Evolutionary conservation across 2,329 filamentous ascomycete species (phyloP).

Genomic region (Paecilomyces sp.): DNA sequence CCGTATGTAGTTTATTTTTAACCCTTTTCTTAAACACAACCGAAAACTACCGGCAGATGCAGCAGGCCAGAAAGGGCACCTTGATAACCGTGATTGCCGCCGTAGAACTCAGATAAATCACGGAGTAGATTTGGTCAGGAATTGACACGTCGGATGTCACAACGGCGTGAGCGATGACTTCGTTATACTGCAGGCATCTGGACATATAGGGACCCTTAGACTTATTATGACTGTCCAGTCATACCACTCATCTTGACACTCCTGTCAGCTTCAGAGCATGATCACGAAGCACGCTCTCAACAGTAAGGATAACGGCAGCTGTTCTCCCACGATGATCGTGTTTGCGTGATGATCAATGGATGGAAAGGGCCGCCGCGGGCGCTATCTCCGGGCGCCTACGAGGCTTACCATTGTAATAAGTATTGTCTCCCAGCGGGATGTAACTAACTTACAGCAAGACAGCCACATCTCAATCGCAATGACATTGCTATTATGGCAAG

Average conservation of each 20-base stretch:
- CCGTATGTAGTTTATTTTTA: not conserved
- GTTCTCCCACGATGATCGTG: not conserved
- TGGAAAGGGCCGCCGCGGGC: not conserved
- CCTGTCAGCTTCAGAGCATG: not conserved
- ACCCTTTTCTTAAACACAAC: not conserved
- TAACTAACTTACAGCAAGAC: not conserved
- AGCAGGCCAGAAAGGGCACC: not conserved
- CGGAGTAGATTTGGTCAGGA: not conserved
- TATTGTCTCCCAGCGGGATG: not conserved
- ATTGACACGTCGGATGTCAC: not conserved
- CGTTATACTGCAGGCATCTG: not conserved
- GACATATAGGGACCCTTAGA: not conserved
- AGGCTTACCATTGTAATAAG: not conserved
- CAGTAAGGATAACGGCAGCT: not conserved
- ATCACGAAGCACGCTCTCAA: not conserved
- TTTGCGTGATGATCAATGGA: not conserved
- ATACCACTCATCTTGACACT: not conserved
- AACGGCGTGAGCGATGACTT: not conserved
- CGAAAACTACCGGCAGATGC: not conserved
- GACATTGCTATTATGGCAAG: not conserved
- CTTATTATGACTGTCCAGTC: not conserved
- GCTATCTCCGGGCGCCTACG: not conserved
- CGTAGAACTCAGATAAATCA: not conserved
- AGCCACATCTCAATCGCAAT: not conserved
- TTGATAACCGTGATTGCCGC: not conserved